Conservation (phyloP, 176 grass and related monocot species). For the Eleusine indica region DNA sequence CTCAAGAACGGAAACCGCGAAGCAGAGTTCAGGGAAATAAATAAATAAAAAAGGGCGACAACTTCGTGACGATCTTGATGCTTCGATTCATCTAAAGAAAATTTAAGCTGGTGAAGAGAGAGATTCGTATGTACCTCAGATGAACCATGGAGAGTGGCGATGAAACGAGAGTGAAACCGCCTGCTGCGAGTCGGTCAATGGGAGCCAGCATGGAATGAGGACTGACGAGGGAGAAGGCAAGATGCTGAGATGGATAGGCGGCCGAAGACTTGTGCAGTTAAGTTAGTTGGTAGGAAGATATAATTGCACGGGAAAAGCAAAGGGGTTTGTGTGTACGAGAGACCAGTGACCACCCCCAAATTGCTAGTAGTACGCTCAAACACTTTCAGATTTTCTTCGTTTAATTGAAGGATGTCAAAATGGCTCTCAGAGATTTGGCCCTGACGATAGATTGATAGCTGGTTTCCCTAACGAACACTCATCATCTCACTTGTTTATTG, state of each 20-base stretch:
- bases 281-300: constrained; percentile 26
- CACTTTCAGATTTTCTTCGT: no score
- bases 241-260: not conserved
- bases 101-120: not conserved
- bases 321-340: not conserved
- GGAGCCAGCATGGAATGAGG: constrained; percentile 15
- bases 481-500: not conserved
- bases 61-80: not conserved
- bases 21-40: not conserved
- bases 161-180: constrained; percentile 16
- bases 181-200: constrained; percentile 29
- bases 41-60: not conserved
- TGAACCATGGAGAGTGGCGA: constrained; percentile 9
- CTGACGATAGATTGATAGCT: not conserved
- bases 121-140: constrained; percentile 21
- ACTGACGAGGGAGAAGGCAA: not conserved
- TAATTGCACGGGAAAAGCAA: not conserved
- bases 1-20: not conserved
- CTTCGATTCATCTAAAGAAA: not conserved
- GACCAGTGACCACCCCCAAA: not conserved
- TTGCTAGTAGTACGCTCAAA: not conserved
- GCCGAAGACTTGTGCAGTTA: constrained; percentile 33
- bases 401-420: not conserved
- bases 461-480: not conserved
- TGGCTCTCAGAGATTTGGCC: not conserved